A percentile compares a stretch with the other conserved stretches of the same genome.
These are phyloP conservation scores for Phytopythium kandeliae DNA, from an alignment of 352 stramenopile genomes.

Conservation along the genomic window DNA sequence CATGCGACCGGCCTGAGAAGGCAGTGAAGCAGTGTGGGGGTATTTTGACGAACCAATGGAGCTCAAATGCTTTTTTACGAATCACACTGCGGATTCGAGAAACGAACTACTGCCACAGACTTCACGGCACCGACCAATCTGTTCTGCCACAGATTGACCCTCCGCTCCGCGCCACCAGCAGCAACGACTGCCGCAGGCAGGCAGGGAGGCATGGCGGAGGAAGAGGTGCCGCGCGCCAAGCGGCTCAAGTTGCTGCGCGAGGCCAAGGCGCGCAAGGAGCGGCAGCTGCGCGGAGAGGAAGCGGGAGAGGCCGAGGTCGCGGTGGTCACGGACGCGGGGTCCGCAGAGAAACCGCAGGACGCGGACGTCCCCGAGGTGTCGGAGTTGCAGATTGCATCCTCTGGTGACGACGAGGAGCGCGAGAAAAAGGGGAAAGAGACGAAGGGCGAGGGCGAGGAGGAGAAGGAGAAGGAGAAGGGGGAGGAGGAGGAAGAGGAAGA, in stretches of 20 bases:
- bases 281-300: conserved; percentile 22
- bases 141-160: too few species aligned
- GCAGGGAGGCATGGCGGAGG: conserved; percentile 35
- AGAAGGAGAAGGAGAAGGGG: conserved; percentile 17
- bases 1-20: too few species aligned
- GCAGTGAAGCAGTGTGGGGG: too few species aligned
- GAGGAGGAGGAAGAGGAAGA: conserved; percentile 55
- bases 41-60: too few species aligned
- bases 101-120: too few species aligned
- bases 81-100: too few species aligned
- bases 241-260: conserved; percentile 81
- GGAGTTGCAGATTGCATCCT: background rate
- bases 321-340: conserved; percentile 9
- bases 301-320: conserved; percentile 8
- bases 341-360: conserved; percentile 9
- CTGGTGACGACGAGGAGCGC: conserved; percentile 9
- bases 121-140: too few species aligned
- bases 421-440: too few species aligned
- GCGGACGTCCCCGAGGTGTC: conserved; percentile 15
- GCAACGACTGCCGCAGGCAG: too few species aligned
- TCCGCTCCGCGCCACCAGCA: background rate
- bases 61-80: too few species aligned
- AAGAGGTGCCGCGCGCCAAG: conserved; percentile 74
- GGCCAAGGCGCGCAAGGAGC: conserved; percentile 74
- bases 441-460: conserved; percentile 27